Base-by-base conservation (phyloP, 148 eudicot genomes). In the Drosera capensis region DNA sequence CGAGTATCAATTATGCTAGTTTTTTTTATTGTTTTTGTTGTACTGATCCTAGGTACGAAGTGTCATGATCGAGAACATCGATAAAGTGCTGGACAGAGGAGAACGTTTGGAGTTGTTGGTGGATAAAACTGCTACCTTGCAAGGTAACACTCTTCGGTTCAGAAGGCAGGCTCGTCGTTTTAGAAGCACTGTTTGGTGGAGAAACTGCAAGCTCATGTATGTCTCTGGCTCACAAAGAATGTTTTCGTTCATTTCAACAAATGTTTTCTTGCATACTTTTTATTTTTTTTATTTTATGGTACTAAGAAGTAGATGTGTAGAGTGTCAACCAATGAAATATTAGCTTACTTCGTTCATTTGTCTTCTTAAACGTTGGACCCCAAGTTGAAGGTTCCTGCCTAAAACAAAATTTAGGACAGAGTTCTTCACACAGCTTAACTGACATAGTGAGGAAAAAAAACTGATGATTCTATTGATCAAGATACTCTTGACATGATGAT, bases 41-140 rank as follows among this genome's bases (percentile, higher is more conserved):
- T 8, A 37, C 36, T 28, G 40, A 31, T 54, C 40, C 41, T 57
- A 90, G 99, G 99, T 90, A 45, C 84, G 93, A 20, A 72, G 59
- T 60, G 95, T 90, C 60, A 90, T 90, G 99, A 81, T 90, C 39
- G 85, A 90, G 74, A 90, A 90, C 58, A 90, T 90, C 42, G 95
- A 84, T 60, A 90, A 90, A 76, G 99, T 90, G 48, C 46, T 90
- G 59, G 95, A 90, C 24, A 73, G 99, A 62, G 99, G 99, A 47
- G 95, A 90, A 61, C 88, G 99, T 20, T 54, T 90, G 67, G 99
- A 81, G 60, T 57, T 80, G 63, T 59, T 90, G 60, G 99, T 90
- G 30, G 95, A 84, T 68, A 85, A 90, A 71, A 85, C 95, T 28
- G 67, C 74, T 45, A 78, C 57, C 45, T 59, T 90, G 70, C 94